Conservation (phyloP, 139 green algal species). For the Coccomyxa sp. region DNA sequence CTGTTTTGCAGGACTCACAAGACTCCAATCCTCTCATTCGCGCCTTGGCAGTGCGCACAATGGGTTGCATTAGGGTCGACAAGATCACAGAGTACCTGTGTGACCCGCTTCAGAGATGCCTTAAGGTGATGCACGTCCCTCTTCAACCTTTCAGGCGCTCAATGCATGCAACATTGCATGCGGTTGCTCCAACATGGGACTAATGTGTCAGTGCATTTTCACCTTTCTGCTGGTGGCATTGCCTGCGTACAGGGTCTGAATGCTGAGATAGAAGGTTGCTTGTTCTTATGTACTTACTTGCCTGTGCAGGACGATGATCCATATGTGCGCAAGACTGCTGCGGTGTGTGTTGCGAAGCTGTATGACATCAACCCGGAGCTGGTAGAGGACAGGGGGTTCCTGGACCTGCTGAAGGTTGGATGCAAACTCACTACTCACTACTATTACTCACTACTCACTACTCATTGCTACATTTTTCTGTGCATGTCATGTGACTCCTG, state of each 20-base stretch:
- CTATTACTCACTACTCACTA: too few relatives aligned
- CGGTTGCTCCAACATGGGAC: too few relatives aligned
- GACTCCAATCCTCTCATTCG: constrained; percentile 97
- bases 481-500: neutral
- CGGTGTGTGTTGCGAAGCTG: constrained; percentile 97
- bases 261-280: too few relatives aligned
- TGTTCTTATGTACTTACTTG: too few relatives aligned
- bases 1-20: constrained; percentile 81
- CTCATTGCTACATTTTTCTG: too few relatives aligned
- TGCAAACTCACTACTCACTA: neutral
- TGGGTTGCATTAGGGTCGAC: constrained; percentile 99
- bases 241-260: too few relatives aligned
- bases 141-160: neutral
- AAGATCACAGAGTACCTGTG: constrained; percentile 99
- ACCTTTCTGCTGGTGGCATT: too few relatives aligned
- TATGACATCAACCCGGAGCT: constrained; percentile 95
- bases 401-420: constrained; percentile 81
- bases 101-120: constrained; percentile 86
- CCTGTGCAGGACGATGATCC: constrained; percentile 88
- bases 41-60: constrained; percentile 95
- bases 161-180: too few relatives aligned
- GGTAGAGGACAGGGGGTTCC: constrained; percentile 94
- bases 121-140: constrained; percentile 57
- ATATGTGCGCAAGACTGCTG: constrained; percentile 98
- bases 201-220: too few relatives aligned